phyloP scores from a whole-genome alignment of 306 rosid genomes.

The Casuarina glauca region DNA sequence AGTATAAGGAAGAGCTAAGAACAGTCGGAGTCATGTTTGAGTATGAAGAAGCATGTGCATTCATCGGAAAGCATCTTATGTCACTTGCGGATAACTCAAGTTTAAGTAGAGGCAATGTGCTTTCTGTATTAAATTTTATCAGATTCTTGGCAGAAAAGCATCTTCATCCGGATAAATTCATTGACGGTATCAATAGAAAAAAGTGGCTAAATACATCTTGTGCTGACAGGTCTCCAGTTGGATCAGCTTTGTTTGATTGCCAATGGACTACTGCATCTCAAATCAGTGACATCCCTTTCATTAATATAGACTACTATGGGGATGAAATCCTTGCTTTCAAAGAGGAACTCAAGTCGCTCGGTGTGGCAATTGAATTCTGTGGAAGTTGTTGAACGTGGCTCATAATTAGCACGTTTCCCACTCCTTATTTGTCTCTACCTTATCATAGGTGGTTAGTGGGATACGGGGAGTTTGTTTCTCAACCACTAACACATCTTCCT shows the following conservation, averaged over 20 bases:
- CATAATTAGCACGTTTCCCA: too few species aligned
- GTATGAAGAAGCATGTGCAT: slow-evolving; percentile 58
- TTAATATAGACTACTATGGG: slow-evolving; percentile 51
- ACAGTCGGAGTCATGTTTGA: slow-evolving; percentile 68
- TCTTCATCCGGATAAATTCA: slow-evolving; percentile 37
- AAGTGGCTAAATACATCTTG: slow-evolving; percentile 56
- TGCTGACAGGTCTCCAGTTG: slow-evolving; percentile 59
- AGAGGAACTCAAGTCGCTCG: slow-evolving; percentile 59
- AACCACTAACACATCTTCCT: too few species aligned
- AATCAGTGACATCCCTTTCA: slow-evolving; percentile 65
- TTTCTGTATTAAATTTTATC: slow-evolving; percentile 55
- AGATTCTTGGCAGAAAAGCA: slow-evolving; percentile 32
- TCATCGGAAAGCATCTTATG: slow-evolving; percentile 67
- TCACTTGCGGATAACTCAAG: slow-evolving; percentile 40
- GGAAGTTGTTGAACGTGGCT: neutral
- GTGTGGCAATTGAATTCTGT: slow-evolving; percentile 46
- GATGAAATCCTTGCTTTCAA: slow-evolving; percentile 38
- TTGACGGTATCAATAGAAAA: slow-evolving; percentile 36
- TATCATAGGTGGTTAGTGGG: too few species aligned
- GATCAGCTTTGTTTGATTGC: slow-evolving; percentile 50
- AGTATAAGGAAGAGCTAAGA: slow-evolving; percentile 56
- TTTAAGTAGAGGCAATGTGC: slow-evolving; percentile 37
- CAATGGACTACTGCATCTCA: slow-evolving; percentile 58
- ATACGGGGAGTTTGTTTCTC: too few species aligned
- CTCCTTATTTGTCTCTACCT: too few species aligned